Conservation (phyloP, 345 rosid genomes). For the Orychophragmus violaceus region DNA sequence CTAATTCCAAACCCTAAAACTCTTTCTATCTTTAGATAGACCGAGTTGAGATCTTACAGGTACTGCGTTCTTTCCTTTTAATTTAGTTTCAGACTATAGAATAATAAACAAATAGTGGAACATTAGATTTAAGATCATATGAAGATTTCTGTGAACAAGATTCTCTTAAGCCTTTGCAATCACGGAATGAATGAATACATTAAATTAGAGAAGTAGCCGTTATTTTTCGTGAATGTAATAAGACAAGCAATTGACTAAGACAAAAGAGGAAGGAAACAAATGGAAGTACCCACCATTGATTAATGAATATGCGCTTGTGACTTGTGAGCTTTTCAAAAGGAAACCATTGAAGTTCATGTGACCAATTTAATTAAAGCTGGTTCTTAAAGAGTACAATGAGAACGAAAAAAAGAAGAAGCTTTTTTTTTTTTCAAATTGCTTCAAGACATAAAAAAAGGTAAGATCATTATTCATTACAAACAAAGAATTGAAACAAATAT, state of each 20-base stretch:
- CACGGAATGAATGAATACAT: conserved; percentile 1
- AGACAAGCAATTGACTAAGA: background rate
- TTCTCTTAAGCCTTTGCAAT: conserved; percentile 9
- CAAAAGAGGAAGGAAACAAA: background rate
- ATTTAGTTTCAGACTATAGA: background rate
- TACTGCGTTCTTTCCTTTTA: too few relatives aligned
- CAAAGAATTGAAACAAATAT: background rate
- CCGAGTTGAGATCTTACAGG: too few relatives aligned
- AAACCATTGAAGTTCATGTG: background rate
- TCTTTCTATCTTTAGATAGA: too few relatives aligned
- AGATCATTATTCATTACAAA: background rate
- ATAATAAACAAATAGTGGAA: background rate
- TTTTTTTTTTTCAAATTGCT: background rate
- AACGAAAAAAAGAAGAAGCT: background rate
- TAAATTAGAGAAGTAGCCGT: conserved; percentile 19
- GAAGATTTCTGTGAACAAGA: conserved; percentile 9
- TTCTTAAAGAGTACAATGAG: background rate
- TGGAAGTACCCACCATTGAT: conserved; percentile 8
- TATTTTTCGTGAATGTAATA: conserved; percentile 8
- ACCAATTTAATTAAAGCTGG: background rate
- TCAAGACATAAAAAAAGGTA: background rate
- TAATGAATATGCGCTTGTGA: conserved; percentile 12
- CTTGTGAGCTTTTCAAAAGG: background rate
- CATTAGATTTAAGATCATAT: background rate
- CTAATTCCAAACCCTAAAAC: too few relatives aligned